Evolutionary conservation across 495 filamentous ascomycete species (phyloP).

Genomic region (Lentithecium fluviatile): DNA sequence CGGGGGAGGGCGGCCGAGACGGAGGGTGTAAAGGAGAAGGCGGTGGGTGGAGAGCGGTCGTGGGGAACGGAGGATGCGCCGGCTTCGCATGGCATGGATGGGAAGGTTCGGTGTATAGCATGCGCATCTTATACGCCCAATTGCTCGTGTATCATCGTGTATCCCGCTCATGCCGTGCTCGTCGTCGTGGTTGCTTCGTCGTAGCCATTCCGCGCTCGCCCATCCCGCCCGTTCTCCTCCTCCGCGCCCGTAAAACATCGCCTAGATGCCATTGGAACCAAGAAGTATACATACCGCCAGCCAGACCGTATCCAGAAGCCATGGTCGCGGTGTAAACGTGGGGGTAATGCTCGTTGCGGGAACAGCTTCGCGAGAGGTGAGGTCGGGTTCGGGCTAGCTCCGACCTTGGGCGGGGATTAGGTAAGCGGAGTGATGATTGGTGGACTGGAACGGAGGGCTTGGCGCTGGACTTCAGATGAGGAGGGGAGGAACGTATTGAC

Average conservation of each 20-base stretch:
- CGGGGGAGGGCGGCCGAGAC: not conserved
- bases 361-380: slow-evolving; percentile 10
- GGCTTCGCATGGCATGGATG: not conserved
- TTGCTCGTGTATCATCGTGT: not conserved
- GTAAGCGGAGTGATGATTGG: slow-evolving; percentile 6
- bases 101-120: too few relatives aligned
- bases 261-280: not conserved
- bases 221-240: not conserved
- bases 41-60: not conserved
- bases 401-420: slow-evolving; percentile 3
- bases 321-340: slow-evolving; percentile 26
- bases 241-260: not conserved
- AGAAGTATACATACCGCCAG: slow-evolving; percentile 22
- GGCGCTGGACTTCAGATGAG: too few relatives aligned
- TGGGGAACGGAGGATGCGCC: not conserved
- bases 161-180: not conserved
- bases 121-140: too few relatives aligned
- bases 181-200: not conserved
- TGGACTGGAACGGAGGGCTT: too few relatives aligned
- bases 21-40: not conserved
- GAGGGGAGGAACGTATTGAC: too few relatives aligned
- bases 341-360: not conserved
- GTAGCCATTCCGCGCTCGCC: not conserved
- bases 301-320: slow-evolving; percentile 32
- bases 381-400: slow-evolving; percentile 6